Evolutionary conservation across 768 basidiomycete species (phyloP), one percentile per base, ranked within the genome.

Genomic region (Suillus subaureus): DNA sequence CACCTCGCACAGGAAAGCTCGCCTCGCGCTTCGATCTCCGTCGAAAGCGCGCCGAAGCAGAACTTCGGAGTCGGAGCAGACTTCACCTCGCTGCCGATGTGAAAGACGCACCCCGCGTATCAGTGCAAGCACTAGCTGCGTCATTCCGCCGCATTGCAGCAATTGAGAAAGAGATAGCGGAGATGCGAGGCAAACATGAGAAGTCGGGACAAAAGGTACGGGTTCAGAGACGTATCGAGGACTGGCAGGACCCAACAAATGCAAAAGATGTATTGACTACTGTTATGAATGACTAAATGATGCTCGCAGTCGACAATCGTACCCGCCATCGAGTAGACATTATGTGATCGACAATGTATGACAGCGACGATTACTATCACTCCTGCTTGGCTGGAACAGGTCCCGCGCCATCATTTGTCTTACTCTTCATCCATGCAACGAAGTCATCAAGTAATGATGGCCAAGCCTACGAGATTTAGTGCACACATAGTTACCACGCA

Each of bases 371-470:
- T 35, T 15, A 61, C 63, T 8, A 43, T n/a, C 57, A 62, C 26
- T 64, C 16, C 37, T 62, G 60, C 54, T 63, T 64, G 35, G n/a
- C 52, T 16, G 52, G 31, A 47, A 58, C 61, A 61, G 61, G 15
- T 35, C 6, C 61, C 40, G 51, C 15, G 39, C 58, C 37, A 58
- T 63, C 8, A 66, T 47, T 12, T 42, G 61, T 62, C 64, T 68
- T 77, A 6, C 64, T 66, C 65, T 75, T 79, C 73, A 89, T 92
- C 90, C 88, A 92, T 3, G 73, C 73, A 6, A 88, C 91, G 71
- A 94, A 94, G 67, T 92, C 88, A 70, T 94, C 93, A 54, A 94
- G 77, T 67, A 93, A 79, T 16, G 91, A 90, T 0, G 93, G 93
- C 93, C 93, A 94, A 40, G 91, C 89, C 91, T 92, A 31, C 6